Conservation (phyloP, 805 yeast species). For the Saccharomycodes ludwigii region DNA sequence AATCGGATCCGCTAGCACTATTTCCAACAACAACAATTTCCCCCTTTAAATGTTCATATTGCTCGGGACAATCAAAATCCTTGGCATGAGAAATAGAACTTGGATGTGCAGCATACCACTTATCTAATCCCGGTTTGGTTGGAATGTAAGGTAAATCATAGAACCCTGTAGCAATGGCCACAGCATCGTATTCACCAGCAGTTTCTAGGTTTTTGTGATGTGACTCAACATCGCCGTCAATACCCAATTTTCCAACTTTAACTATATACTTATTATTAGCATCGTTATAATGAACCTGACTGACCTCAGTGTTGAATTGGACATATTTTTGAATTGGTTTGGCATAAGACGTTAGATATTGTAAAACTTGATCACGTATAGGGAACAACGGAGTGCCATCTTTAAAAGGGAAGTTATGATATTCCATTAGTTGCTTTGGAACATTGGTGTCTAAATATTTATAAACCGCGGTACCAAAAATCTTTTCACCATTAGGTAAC, state of each 20-base stretch:
- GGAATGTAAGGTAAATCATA: slow-evolving; percentile 54
- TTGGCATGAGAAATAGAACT: slow-evolving; percentile 45
- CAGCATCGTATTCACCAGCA: slow-evolving; percentile 39
- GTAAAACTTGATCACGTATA: slow-evolving; percentile 39
- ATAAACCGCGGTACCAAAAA: slow-evolving; percentile 46
- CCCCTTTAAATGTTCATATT: slow-evolving; percentile 25
- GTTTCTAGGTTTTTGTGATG: no score
- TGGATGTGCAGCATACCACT: slow-evolving; percentile 33
- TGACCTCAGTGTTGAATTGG: slow-evolving; percentile 36
- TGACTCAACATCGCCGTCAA: slow-evolving; percentile 10
- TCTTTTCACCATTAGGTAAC: no score
- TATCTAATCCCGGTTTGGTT: slow-evolving; percentile 36
- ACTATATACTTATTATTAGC: slow-evolving; percentile 31
- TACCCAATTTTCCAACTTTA: slow-evolving; percentile 22
- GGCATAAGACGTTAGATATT: slow-evolving; percentile 44
- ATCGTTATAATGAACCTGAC: slow-evolving; percentile 21
- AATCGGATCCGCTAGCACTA: slow-evolving; percentile 67
- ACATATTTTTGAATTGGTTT: slow-evolving; percentile 29
- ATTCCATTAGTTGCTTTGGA: slow-evolving; percentile 52
- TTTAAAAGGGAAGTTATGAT: slow-evolving; percentile 35
- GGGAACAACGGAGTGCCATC: slow-evolving; percentile 41
- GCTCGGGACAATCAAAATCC: slow-evolving; percentile 35
- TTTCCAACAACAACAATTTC: slow-evolving; percentile 60
- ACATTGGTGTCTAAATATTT: slow-evolving; percentile 54
- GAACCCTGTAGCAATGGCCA: slow-evolving; percentile 53